Base-by-base conservation (phyloP, 176 grass and related monocot genomes). In the Tillandsia leiboldiana region DNA sequence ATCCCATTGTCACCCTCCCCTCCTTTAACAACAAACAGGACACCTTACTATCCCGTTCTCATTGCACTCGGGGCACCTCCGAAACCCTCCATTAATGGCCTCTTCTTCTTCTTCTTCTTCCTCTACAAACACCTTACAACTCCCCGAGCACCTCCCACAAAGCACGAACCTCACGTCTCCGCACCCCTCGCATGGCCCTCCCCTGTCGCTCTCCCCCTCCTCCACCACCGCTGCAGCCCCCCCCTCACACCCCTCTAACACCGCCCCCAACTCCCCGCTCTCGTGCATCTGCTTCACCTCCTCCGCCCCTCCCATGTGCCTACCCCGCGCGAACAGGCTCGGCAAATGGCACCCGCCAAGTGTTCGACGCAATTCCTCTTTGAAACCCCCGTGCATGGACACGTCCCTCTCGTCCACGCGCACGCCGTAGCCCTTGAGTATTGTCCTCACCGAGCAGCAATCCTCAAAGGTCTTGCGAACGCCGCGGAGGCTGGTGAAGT, bases 21-120 rank as follows among this genome's bases (percentile, higher is more conserved):
- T 61, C 56, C 52, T 58, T 58, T 69, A 80, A 73, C 86, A 87
- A 70, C 93, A 96, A 48, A 66, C 51, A 54, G 89, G 83, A 51
- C 93, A 97, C 79, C 86, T 90, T 11, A 92, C 83, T 71, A 97
- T 85, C 70, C 93, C 93, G 58, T 97, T 97, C 59, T 97, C 93
- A 71, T 97, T 97, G 86, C 93, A 97, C 75, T 83, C 79, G 1
- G 74, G 26, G 67, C 93, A 97, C 14, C 89, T 86, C 74, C 84
- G 82, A 66, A 87, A 92, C 2, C 76, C 77, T 14, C 72, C 28
- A 8, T 67, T 84, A 42, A 42, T 42, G 33, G 33, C 64, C 14
- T 1, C 33, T 10, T 68, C n/a, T 28, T 74, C 52, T 18, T 29
- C n/a, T 0, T 70, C 53, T 5, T 67, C 83, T 0, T 82, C 78